A percentile compares a stretch with the other conserved stretches of the same genome.
Evolutionary conservation across 2,329 filamentous ascomycete genomes (phyloP).

Genomic region (Fusarium azukiicola): DNA sequence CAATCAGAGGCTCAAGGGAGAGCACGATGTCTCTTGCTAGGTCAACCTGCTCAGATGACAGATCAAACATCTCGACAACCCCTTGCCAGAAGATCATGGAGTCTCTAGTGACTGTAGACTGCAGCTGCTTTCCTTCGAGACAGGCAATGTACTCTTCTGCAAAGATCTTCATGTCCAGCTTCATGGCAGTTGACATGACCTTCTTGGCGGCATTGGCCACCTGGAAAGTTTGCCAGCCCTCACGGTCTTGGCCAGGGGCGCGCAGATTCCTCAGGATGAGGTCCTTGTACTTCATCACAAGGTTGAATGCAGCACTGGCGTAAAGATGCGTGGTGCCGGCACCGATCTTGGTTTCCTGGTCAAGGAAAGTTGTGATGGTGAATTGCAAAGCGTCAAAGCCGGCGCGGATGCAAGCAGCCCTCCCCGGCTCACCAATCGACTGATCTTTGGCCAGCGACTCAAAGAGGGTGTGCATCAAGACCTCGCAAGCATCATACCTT

Average conservation of each 20-base stretch:
- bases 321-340: conserved; percentile 78
- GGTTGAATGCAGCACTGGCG: conserved; percentile 82
- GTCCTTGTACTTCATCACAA: conserved; percentile 81
- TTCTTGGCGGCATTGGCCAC: conserved; percentile 68
- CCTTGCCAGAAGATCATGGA: conserved; percentile 72
- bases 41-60: conserved; percentile 84
- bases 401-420: conserved; percentile 81
- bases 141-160: conserved; percentile 77
- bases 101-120: conserved; percentile 84
- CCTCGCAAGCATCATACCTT: conserved; percentile 89
- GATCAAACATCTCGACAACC: conserved; percentile 86
- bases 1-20: conserved; percentile 85
- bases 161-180: conserved; percentile 68
- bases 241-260: conserved; percentile 49
- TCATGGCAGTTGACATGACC: conserved; percentile 76
- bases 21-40: conserved; percentile 88
- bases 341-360: conserved; percentile 67
- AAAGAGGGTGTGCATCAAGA: conserved; percentile 88
- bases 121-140: conserved; percentile 78
- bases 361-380: conserved; percentile 78
- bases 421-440: conserved; percentile 76
- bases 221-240: conserved; percentile 66
- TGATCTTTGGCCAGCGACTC: conserved; percentile 78
- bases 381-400: conserved; percentile 81
- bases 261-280: conserved; percentile 73